phyloP scores from a whole-genome alignment of 139 green algal genomes.

The Coelastrella sp. region DNA sequence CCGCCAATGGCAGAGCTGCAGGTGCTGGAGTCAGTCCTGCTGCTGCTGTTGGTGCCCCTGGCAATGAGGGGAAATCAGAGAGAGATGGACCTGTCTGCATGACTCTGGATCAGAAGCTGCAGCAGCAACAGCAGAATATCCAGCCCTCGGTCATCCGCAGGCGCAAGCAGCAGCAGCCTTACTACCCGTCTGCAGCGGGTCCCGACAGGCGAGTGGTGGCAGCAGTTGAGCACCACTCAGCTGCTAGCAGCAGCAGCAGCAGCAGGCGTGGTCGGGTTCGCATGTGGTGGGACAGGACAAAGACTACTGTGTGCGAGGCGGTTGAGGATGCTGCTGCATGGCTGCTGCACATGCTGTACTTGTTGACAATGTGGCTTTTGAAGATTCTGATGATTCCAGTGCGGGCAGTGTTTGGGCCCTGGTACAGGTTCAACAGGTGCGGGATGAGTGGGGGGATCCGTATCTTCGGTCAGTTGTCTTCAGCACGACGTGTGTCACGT shows the following conservation, averaged over 20 bases:
- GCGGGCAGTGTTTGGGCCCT: constrained; percentile 9
- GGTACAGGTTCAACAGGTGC: constrained; percentile 36
- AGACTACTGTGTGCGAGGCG: background rate
- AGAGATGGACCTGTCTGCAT: background rate
- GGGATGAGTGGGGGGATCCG: background rate
- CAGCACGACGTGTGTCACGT: too few relatives aligned
- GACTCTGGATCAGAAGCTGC: background rate
- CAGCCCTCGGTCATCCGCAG: background rate
- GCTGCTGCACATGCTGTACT: background rate
- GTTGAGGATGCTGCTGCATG: constrained; percentile 5
- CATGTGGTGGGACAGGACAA: constrained; percentile 5
- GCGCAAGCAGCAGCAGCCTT: background rate
- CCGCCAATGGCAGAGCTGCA: background rate
- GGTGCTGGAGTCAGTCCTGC: background rate
- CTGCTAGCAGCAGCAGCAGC: background rate
- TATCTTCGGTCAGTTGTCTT: too few relatives aligned
- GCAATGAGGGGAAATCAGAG: background rate
- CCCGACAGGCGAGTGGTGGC: background rate
- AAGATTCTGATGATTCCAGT: constrained; percentile 13
- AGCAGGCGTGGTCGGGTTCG: background rate
- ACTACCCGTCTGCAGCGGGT: background rate
- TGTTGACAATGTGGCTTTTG: background rate
- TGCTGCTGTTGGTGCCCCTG: background rate
- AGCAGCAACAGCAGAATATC: background rate
- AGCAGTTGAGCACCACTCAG: background rate